phyloP scores from a whole-genome alignment of 2,329 filamentous ascomycete species.

The Mycogone perniciosa region DNA sequence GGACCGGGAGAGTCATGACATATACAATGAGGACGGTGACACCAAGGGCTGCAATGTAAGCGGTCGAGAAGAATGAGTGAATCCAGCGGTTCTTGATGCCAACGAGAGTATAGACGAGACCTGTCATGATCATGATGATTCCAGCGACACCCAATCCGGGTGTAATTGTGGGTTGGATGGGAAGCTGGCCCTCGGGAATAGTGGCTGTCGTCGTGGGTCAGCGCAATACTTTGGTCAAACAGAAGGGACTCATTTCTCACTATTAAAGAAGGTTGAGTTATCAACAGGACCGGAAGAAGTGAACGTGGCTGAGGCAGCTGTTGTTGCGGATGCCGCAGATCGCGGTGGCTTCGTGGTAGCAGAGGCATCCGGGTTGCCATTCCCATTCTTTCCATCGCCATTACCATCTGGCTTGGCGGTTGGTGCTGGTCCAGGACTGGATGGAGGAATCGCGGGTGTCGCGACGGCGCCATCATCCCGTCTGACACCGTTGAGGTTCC shows the following conservation, averaged over 20 bases:
- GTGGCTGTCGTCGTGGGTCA: constrained; percentile 30
- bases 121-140: constrained; percentile 65
- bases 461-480: constrained; percentile 23
- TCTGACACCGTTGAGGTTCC: constrained; percentile 27
- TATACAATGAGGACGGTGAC: constrained; percentile 81
- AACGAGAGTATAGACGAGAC: constrained; percentile 64
- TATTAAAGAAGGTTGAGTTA: constrained; percentile 28
- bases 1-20: constrained; percentile 74
- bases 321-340: constrained; percentile 1
- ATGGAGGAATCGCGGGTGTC: constrained; percentile 1
- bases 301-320: constrained; percentile 9
- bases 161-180: constrained; percentile 67
- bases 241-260: constrained; percentile 19
- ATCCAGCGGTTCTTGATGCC: constrained; percentile 78
- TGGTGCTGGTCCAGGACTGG: not conserved
- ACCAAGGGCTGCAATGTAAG: constrained; percentile 64
- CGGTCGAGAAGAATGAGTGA: constrained; percentile 74
- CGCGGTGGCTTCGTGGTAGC: constrained; percentile 1
- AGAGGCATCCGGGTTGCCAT: not conserved
- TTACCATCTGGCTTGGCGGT: not conserved
- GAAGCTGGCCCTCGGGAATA: constrained; percentile 51
- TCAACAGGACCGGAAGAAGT: constrained; percentile 17
- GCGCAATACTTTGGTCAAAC: not conserved
- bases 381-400: constrained; percentile 7
- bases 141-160: constrained; percentile 77